phyloP scores from a whole-genome alignment of 2,329 filamentous ascomycete genomes.

The Ophiostoma perfectum region DNA sequence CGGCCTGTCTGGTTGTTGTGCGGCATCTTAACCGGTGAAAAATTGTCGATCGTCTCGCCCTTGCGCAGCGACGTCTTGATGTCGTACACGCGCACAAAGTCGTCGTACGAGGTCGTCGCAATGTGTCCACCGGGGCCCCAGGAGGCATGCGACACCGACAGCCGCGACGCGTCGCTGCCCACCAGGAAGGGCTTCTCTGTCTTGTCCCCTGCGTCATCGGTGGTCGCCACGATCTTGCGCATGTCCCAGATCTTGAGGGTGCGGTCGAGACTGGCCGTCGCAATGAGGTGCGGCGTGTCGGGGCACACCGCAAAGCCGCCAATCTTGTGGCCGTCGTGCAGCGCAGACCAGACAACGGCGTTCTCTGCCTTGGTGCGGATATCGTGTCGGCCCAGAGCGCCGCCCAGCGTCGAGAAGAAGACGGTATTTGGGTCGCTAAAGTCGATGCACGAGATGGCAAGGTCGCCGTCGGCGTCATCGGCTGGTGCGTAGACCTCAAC shows the following conservation, averaged over 20 bases:
- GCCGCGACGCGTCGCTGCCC: slow-evolving; percentile 72
- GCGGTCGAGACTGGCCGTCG: slow-evolving; percentile 84
- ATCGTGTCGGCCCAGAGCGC: slow-evolving; percentile 76
- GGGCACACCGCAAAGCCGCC: slow-evolving; percentile 88
- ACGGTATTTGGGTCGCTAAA: slow-evolving; percentile 71
- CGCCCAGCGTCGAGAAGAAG: slow-evolving; percentile 82
- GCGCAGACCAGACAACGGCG: slow-evolving; percentile 59
- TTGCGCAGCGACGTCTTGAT: slow-evolving; percentile 52
- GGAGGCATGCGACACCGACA: slow-evolving; percentile 88
- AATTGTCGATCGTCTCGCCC: slow-evolving; percentile 37
- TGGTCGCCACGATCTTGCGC: slow-evolving; percentile 39
- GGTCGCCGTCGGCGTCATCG: slow-evolving; percentile 54
- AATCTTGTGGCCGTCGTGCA: slow-evolving; percentile 82
- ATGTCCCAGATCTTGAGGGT: slow-evolving; percentile 91
- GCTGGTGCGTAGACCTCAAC: slow-evolving; percentile 74
- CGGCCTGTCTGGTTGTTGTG: slow-evolving; percentile 96
- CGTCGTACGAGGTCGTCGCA: slow-evolving; percentile 89
- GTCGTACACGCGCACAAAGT: slow-evolving; percentile 88
- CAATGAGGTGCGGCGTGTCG: slow-evolving; percentile 70
- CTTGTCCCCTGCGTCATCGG: slow-evolving; percentile 34
- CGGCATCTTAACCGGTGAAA: slow-evolving; percentile 64
- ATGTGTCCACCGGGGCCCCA: slow-evolving; percentile 82
- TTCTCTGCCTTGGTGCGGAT: slow-evolving; percentile 51
- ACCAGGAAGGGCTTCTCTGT: slow-evolving; percentile 55
- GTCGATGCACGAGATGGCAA: slow-evolving; percentile 79